A percentile compares a stretch with the other conserved stretches of the same genome.
Conservation (phyloP, 768 basidiomycete species). For the Dentipellis sp. region DNA sequence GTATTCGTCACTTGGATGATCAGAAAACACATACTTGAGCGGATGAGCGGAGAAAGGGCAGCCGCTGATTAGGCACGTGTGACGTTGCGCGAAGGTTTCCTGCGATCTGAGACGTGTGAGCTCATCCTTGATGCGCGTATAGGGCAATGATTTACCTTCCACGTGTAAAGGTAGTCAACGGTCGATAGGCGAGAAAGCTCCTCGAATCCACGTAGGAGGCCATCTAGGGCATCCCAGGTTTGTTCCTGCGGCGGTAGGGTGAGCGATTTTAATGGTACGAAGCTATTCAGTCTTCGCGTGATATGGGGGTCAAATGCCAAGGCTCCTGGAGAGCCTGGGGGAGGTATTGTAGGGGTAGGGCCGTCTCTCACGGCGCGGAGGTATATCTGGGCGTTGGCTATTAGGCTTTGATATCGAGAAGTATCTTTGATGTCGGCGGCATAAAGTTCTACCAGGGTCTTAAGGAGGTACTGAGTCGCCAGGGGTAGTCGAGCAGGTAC, state of each 20-base stretch:
- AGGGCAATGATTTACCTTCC: slow-evolving; percentile 42
- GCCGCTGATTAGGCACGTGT: slow-evolving; percentile 27
- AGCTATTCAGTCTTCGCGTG: slow-evolving; percentile 55
- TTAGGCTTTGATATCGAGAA: slow-evolving; percentile 27
- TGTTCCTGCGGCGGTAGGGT: slow-evolving; percentile 36
- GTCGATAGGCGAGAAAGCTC: slow-evolving; percentile 40
- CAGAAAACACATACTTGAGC: slow-evolving; percentile 37
- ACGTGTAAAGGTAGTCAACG: slow-evolving; percentile 38
- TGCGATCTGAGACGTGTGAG: slow-evolving; percentile 26
- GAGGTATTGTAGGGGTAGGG: slow-evolving; percentile 27
- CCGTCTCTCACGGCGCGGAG: slow-evolving; percentile 31
- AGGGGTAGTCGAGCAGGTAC: background rate
- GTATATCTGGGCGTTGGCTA: slow-evolving; percentile 31
- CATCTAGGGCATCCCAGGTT: slow-evolving; percentile 42
- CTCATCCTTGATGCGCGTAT: background rate
- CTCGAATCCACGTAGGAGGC: slow-evolving; percentile 45
- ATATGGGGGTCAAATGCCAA: slow-evolving; percentile 60
- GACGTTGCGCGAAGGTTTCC: slow-evolving; percentile 44
- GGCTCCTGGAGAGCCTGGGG: slow-evolving; percentile 35
- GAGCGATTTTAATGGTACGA: slow-evolving; percentile 59
- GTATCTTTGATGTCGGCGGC: slow-evolving; percentile 29
- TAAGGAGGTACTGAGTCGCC: background rate
- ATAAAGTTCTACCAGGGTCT: slow-evolving; percentile 46
- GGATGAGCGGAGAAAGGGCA: slow-evolving; percentile 55
- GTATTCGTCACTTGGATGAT: slow-evolving; percentile 6